Base-by-base conservation (phyloP, 2,329 filamentous ascomycete species). In the Drechslerella dactyloides region DNA sequence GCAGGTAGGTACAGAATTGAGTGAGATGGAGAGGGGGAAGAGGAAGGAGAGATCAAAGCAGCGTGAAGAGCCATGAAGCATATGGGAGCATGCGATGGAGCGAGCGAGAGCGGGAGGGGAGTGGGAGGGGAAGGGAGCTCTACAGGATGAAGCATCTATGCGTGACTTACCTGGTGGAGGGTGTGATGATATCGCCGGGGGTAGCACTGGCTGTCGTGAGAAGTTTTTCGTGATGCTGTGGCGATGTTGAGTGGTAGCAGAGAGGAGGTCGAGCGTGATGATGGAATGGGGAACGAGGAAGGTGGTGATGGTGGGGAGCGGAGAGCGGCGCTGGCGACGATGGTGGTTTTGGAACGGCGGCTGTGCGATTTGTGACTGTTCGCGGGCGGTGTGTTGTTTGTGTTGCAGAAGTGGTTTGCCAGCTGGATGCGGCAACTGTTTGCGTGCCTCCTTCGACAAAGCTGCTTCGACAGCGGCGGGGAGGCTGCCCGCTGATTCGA, bases 301-400 rank as follows among this genome's bases (percentile, higher is more conserved):
- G 11, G 50, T 33, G 7, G 51, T 30, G 19, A 40, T 17, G 51
- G 35, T 56, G 33, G 46, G 4, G 4, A 21, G 1, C 2, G 52
- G 30, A 21, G 19, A 15, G 4, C 15, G 37, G 17, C 40, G 42
- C 4, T 46, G 10, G 57, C 23, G 24, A 13, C 23, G 33, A 3
- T 46, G 59, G 37, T 11, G 33, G 46, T 42, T 61, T 13, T 17
- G 27, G 5, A 17, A 21, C n/a, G 10, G 17, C 30, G 17, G 10
- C 21, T 21, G 42, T 5, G 51, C 17, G 15, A 40, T 51, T 44
- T 54, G 55, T 53, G 54, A 50, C 37, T 23, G 46, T 17, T 50
- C 24, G 7, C 1, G 27, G 23, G 35, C 51, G 7, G 15, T 53
- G 68, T 65, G 68, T 72, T 65, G 68, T 65, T 60, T 57, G 68